Conservation (phyloP, 2,329 filamentous ascomycete species). For the Arthrobotrys sinensis region DNA sequence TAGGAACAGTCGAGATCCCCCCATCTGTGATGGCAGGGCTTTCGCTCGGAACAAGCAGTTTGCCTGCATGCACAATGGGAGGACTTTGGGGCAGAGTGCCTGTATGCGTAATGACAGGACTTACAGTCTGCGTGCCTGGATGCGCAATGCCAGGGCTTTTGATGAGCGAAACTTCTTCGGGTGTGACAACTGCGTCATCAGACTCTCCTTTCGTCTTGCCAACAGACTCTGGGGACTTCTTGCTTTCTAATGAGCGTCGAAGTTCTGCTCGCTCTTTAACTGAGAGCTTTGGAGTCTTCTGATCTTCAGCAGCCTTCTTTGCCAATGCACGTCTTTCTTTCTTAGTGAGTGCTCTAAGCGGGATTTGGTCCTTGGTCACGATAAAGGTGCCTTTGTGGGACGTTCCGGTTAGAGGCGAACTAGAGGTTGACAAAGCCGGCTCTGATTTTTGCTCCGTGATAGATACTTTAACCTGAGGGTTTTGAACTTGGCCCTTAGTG, state of each 20-base stretch:
- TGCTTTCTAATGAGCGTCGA: slow-evolving; percentile 4
- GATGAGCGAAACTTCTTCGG: background rate
- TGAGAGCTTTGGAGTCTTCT: slow-evolving; percentile 21
- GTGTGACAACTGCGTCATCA: background rate
- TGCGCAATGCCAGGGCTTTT: slow-evolving; percentile 15
- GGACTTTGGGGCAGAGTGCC: background rate
- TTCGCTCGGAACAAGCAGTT: background rate
- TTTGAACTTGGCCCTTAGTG: background rate
- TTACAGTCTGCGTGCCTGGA: background rate
- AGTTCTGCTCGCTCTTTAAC: slow-evolving; percentile 40
- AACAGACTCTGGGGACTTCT: slow-evolving; percentile 4
- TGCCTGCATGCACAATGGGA: background rate
- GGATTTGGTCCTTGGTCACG: slow-evolving; percentile 3
- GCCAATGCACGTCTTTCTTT: slow-evolving; percentile 36
- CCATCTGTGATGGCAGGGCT: background rate
- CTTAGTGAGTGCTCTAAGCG: slow-evolving; percentile 23
- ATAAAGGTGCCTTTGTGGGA: background rate
- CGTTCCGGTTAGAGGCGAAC: background rate
- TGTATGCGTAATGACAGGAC: background rate
- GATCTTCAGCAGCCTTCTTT: slow-evolving; percentile 4
- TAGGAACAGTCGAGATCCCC: background rate
- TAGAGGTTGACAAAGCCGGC: background rate
- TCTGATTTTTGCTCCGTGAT: background rate
- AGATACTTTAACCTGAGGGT: background rate
- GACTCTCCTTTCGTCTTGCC: background rate